Evolutionary conservation across 805 yeast genomes (phyloP).

Genomic region (Teunomyces barrocoloradensis): DNA sequence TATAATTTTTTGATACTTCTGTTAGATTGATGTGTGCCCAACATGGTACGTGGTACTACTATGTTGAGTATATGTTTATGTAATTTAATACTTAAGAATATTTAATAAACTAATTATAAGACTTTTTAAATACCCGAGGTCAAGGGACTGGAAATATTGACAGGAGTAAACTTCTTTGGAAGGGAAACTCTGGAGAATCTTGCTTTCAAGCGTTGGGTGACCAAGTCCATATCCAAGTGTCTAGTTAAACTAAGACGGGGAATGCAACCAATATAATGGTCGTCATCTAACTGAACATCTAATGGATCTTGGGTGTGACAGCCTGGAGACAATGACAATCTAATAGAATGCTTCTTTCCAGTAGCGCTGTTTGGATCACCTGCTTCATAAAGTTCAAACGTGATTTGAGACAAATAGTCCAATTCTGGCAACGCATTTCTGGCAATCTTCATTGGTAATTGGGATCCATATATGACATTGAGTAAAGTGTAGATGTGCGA

Average conservation of each 20-base stretch:
- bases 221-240: slow-evolving; percentile 88
- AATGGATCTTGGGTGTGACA: slow-evolving; percentile 97
- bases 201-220: slow-evolving; percentile 73
- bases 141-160: slow-evolving; percentile 74
- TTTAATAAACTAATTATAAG: slow-evolving; percentile 3
- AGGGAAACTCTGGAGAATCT: slow-evolving; percentile 83
- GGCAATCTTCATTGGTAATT: slow-evolving; percentile 91
- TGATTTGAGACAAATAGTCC: slow-evolving; percentile 91
- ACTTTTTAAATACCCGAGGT: slow-evolving; percentile 14
- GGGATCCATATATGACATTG: slow-evolving; percentile 87
- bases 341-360: slow-evolving; percentile 80
- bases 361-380: slow-evolving; percentile 59
- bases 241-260: slow-evolving; percentile 87
- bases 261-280: slow-evolving; percentile 94
- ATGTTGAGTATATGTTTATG: neutral
- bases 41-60: slow-evolving; percentile 16
- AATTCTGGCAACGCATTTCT: slow-evolving; percentile 95
- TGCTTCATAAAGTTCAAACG: slow-evolving; percentile 87
- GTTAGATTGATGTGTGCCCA: neutral
- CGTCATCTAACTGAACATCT: slow-evolving; percentile 93
- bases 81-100: slow-evolving; percentile 1
- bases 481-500: slow-evolving; percentile 92
- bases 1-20: neutral
- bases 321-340: slow-evolving; percentile 94
- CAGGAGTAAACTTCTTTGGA: slow-evolving; percentile 90